Evolutionary conservation across 1,139 yeast genomes (phyloP), one percentile per base, ranked within the genome.

Genomic region (Lodderomyces elongisporus): DNA sequence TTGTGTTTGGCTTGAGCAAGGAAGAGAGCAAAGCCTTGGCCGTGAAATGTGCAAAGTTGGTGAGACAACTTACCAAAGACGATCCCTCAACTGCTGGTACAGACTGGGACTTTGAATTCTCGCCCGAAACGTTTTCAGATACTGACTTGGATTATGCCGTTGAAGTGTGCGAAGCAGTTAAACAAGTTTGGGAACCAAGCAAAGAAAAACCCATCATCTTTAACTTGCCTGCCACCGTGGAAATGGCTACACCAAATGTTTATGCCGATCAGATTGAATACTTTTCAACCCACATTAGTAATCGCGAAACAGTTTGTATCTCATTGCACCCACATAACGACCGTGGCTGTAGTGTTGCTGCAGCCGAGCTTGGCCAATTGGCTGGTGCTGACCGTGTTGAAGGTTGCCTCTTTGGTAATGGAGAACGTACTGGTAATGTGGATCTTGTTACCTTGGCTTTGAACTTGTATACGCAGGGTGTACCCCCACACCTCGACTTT

Each of bases 361-460:
- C 97, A 15, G 82, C 96, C 10, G 98, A 91, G 63, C 73, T 91
- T 41, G 97, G 95, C 39, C 74, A 85, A 42, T 60, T 91, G 61
- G 98, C 96, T 3, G 97, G 98, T 46, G 97, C 96, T 30, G 96
- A 91, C 61, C 79, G 98, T 63, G 93, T 91, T 26, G 98, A 91
- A 64, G 97, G 98, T 34, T 91, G 97, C 68, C 68, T 91, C 40
- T 91, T 91, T 52, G 97, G 97, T 47, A 91, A 89, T 58, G 97
- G 98, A 56, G 98, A 91, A 71, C 80, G 97, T 64, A 91, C 98
- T 18, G 97, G 98, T 57, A 91, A 91, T 58, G 97, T 91, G 44
- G 98, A 91, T 60, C 68, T 91, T 39, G 95, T 89, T 35, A 89
- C 96, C 10, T 74, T 91, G 42, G 97, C 95, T 3, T 70, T 91